Conservation (phyloP, 345 rosid genomes). For the Linum lewisii region DNA sequence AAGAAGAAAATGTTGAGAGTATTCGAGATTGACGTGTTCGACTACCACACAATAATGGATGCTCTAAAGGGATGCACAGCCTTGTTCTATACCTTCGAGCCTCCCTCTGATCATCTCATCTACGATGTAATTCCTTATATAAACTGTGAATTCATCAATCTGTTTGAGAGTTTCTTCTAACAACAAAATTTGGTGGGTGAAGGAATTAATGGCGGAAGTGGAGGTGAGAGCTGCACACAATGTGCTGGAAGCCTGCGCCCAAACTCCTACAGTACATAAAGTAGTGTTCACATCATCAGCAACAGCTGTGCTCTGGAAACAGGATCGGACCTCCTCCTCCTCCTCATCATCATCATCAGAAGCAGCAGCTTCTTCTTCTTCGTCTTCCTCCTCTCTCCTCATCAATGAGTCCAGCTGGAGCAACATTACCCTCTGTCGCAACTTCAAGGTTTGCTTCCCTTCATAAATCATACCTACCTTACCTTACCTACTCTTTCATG, state of each 20-base stretch:
- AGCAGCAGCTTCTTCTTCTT: no score
- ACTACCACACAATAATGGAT: slow-evolving; percentile 43
- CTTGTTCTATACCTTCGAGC: slow-evolving; percentile 47
- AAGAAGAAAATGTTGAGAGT: slow-evolving; percentile 37
- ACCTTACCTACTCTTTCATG: no score
- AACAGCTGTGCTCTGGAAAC: slow-evolving; percentile 48
- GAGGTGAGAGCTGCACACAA: slow-evolving; percentile 64
- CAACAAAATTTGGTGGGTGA: no score
- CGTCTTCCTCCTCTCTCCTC: slow-evolving; percentile 18
- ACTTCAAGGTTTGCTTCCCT: slow-evolving; percentile 33
- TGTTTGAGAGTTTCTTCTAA: no score
- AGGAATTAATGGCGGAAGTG: slow-evolving; percentile 55
- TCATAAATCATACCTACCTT: no score
- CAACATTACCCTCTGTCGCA: slow-evolving; percentile 37
- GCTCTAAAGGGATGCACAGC: slow-evolving; percentile 50
- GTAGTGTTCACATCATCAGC: slow-evolving; percentile 59
- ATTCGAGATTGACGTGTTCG: slow-evolving; percentile 45
- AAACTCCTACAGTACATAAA: slow-evolving; percentile 42
- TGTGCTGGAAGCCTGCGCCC: slow-evolving; percentile 62
- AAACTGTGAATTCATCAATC: neutral
- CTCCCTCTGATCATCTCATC: slow-evolving; percentile 32
- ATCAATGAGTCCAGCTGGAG: slow-evolving; percentile 49
- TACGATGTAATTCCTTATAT: slow-evolving; percentile 37
- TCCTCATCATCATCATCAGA: no score
- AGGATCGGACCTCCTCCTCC: no score